phyloP scores from a whole-genome alignment of 2,329 filamentous ascomycete genomes.

The Pseudohalonectria lignicola region DNA sequence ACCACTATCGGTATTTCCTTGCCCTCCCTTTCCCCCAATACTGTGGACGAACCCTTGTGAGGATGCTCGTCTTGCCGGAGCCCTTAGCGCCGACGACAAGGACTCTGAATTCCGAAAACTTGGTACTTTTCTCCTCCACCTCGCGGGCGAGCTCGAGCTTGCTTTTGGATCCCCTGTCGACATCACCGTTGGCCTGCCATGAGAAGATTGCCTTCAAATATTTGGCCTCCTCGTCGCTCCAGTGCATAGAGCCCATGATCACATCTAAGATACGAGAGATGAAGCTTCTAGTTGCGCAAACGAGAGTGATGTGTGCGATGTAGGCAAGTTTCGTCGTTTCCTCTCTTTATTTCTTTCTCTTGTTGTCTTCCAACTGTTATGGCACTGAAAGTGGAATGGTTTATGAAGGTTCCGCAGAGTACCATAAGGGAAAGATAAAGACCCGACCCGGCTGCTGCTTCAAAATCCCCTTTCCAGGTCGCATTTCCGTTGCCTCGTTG shows the following conservation, averaged over 20 bases:
- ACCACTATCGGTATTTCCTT: too few relatives aligned
- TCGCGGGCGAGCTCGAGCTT: conserved; percentile 4
- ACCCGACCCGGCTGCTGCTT: too few relatives aligned
- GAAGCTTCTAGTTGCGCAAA: too few relatives aligned
- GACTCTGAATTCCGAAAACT: conserved; percentile 24
- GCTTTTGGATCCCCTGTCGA: conserved; percentile 8
- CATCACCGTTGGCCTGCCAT: conserved; percentile 22
- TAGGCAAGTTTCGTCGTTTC: too few relatives aligned
- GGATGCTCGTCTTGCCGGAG: conserved; percentile 28
- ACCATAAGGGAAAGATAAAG: too few relatives aligned
- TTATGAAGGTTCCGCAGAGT: too few relatives aligned
- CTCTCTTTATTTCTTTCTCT: too few relatives aligned
- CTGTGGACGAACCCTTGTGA: conserved; percentile 23
- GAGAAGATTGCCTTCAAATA: conserved; percentile 27
- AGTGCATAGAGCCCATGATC: conserved; percentile 19
- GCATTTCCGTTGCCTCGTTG: neutral
- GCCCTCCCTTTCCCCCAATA: too few relatives aligned
- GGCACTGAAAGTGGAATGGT: too few relatives aligned
- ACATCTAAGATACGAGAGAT: neutral
- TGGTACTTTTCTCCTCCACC: conserved; percentile 7
- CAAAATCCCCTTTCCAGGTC: neutral
- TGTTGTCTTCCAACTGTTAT: too few relatives aligned
- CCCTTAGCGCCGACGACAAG: conserved; percentile 25
- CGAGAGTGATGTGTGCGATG: too few relatives aligned
- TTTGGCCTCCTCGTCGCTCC: conserved; percentile 26